Evolutionary conservation across 2,329 filamentous ascomycete species (phyloP).

Genomic region (Lachnellula subtilissima): DNA sequence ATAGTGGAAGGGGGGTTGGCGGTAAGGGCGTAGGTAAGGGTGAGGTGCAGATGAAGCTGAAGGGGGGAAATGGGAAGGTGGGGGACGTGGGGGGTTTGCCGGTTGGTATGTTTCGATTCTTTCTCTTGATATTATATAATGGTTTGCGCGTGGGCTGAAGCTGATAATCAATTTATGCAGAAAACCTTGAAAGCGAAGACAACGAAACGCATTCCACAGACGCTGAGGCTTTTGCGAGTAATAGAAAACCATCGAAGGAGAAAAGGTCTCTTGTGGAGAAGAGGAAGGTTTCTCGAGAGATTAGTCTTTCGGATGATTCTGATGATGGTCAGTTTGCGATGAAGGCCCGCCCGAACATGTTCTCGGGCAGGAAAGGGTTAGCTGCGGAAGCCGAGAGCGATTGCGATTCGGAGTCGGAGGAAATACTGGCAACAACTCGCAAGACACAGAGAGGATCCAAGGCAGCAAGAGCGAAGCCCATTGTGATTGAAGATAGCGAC

Average conservation of each 20-base stretch:
- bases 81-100: background rate
- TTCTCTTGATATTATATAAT: too few species aligned
- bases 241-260: background rate
- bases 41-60: too few species aligned
- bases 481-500: conserved; percentile 7
- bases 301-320: background rate
- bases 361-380: background rate
- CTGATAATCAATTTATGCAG: background rate
- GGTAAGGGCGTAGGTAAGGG: background rate
- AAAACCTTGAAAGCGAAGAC: background rate
- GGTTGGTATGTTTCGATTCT: background rate
- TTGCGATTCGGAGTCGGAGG: background rate
- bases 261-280: background rate
- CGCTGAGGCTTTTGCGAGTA: conserved; percentile 2
- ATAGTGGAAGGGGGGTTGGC: background rate
- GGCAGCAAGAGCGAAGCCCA: background rate
- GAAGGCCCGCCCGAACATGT: background rate
- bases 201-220: background rate
- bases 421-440: background rate
- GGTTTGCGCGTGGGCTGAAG: too few species aligned
- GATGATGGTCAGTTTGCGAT: background rate
- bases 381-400: background rate
- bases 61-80: background rate
- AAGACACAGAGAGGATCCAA: background rate
- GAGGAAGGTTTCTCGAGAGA: background rate